Conservation (phyloP, 805 yeast genomes). For the Debaryomyces hansenii region DNA sequence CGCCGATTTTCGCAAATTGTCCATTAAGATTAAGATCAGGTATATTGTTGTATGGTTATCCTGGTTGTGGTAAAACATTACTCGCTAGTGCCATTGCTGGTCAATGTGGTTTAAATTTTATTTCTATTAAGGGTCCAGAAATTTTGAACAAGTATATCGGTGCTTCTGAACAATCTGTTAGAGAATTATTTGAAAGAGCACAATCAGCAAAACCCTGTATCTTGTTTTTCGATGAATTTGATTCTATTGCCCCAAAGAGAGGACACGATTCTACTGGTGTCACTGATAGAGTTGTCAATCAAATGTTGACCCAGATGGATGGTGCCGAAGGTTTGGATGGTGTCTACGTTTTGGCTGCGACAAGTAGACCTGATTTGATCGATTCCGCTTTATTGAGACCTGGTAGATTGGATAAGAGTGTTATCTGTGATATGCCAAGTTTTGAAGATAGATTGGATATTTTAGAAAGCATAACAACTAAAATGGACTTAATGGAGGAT, state of each 20-base stretch:
- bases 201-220: constrained; percentile 94
- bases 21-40: constrained; percentile 90
- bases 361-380: constrained; percentile 92
- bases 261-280: constrained; percentile 98
- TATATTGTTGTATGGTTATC: constrained; percentile 86
- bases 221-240: constrained; percentile 92
- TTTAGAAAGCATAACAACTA: constrained; percentile 53
- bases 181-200: constrained; percentile 92
- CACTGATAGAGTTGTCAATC: constrained; percentile 96
- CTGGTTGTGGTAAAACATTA: constrained; percentile 96
- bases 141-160: constrained; percentile 94
- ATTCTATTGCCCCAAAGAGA: constrained; percentile 95
- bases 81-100: constrained; percentile 92
- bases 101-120: constrained; percentile 91
- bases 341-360: constrained; percentile 94
- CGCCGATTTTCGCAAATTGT: constrained; percentile 88
- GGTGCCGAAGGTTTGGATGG: constrained; percentile 99
- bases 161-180: constrained; percentile 91
- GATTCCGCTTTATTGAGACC: constrained; percentile 95
- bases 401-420: constrained; percentile 91
- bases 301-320: constrained; percentile 96
- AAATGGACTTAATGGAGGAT: constrained; percentile 54
- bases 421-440: constrained; percentile 85
- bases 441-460: constrained; percentile 73
- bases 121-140: constrained; percentile 94